A percentile compares a stretch with the other conserved stretches of the same genome.
Conservation (phyloP, 2,329 filamentous ascomycete species). For the Hymenoscyphus fructigenus region DNA sequence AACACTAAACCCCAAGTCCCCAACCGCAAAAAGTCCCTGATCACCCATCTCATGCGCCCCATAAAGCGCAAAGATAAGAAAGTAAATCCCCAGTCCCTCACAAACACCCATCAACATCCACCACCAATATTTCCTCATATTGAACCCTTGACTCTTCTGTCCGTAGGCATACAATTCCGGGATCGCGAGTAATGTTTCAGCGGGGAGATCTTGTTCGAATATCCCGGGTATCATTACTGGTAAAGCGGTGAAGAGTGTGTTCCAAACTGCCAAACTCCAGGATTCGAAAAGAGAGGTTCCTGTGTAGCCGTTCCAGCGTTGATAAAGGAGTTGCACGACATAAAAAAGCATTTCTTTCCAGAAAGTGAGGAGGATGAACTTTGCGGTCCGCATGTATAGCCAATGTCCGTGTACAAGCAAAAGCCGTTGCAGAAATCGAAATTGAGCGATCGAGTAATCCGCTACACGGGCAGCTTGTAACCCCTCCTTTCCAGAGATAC, state of each 20-base stretch:
- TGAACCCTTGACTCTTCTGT: constrained; percentile 74
- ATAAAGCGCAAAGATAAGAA: constrained; percentile 65
- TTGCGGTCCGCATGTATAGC: constrained; percentile 85
- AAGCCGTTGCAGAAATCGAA: constrained; percentile 78
- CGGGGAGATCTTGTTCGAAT: constrained; percentile 82
- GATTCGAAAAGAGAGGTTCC: constrained; percentile 86
- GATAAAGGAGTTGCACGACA: constrained; percentile 77
- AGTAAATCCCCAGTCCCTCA: constrained; percentile 76
- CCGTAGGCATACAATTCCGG: constrained; percentile 86
- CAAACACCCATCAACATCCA: constrained; percentile 76
- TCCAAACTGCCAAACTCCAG: constrained; percentile 83
- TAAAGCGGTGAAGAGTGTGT: constrained; percentile 85
- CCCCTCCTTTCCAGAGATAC: constrained; percentile 87
- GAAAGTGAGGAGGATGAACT: constrained; percentile 84
- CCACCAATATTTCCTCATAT: constrained; percentile 69
- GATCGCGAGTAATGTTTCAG: constrained; percentile 79
- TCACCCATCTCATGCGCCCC: constrained; percentile 47
- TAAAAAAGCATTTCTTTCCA: constrained; percentile 87
- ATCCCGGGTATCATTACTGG: constrained; percentile 85
- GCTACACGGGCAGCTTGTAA: constrained; percentile 84
- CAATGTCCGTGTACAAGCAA: constrained; percentile 82
- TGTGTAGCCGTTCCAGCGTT: constrained; percentile 80
- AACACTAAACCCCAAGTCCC: constrained; percentile 67
- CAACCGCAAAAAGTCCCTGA: constrained; percentile 70
- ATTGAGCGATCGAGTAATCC: constrained; percentile 88